phyloP scores from a whole-genome alignment of 1,139 yeast genomes.

The Hansenula lynferdii region DNA sequence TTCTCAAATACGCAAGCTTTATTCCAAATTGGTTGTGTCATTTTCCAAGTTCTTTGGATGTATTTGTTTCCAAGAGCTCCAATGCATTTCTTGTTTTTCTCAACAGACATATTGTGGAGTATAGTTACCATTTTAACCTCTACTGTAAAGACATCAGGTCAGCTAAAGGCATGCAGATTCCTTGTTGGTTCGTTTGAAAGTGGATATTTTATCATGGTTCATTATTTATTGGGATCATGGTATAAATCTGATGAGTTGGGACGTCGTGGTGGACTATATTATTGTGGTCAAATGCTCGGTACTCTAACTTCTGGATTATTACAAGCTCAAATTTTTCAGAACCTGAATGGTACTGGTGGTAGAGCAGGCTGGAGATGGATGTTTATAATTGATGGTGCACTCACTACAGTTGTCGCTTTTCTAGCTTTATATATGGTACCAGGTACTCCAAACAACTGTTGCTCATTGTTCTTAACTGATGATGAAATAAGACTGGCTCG shows the following conservation, averaged over 20 bases:
- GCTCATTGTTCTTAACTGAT: slow-evolving; percentile 35
- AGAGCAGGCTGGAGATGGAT: slow-evolving; percentile 76
- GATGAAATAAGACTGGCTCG: slow-evolving; percentile 32
- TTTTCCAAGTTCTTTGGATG: slow-evolving; percentile 36
- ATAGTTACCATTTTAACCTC: slow-evolving; percentile 32
- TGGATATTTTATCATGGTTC: slow-evolving; percentile 54
- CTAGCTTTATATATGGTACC: slow-evolving; percentile 45
- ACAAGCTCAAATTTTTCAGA: slow-evolving; percentile 47
- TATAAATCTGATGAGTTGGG: slow-evolving; percentile 55
- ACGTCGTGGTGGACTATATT: slow-evolving; percentile 29
- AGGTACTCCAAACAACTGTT: slow-evolving; percentile 62
- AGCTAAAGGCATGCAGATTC: slow-evolving; percentile 32
- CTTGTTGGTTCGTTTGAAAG: slow-evolving; percentile 61
- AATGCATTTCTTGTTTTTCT: slow-evolving; percentile 33
- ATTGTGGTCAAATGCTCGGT: slow-evolving; percentile 41
- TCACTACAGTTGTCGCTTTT: slow-evolving; percentile 48
- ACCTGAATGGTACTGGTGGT: slow-evolving; percentile 48
- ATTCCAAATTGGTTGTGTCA: slow-evolving; percentile 45
- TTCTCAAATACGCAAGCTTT: slow-evolving; percentile 43
- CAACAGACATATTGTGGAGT: slow-evolving; percentile 46
- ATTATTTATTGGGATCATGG: slow-evolving; percentile 65
- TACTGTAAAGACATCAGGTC: not conserved
- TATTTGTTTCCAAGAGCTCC: slow-evolving; percentile 32
- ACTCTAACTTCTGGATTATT: slow-evolving; percentile 53
- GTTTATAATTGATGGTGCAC: slow-evolving; percentile 62